Evolutionary conservation across 108 stramenopile genomes (phyloP), one percentile per base, ranked within the genome.

Genomic region (Epithemia pelagica): DNA sequence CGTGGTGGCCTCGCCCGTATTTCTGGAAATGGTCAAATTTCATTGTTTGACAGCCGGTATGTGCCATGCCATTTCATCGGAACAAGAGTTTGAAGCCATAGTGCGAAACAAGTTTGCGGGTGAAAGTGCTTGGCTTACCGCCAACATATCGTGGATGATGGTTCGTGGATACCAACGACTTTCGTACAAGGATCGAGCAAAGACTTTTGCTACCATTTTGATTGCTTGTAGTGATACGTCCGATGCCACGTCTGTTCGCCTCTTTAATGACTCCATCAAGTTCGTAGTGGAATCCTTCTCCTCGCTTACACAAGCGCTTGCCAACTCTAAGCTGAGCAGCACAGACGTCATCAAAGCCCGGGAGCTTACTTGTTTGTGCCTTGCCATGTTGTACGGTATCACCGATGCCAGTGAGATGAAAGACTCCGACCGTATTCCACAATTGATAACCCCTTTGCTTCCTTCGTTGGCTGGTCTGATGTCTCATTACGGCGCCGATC

Each of bases 401-500:
- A 84, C 86, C 22, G 73, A 77, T 37, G 84, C 86, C 32, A 81
- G 88, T 53, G 88, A 90, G 64, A 91, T 94, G 81, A 74, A 74
- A 20, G 74, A 81, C 54, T 70, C 83, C 0, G 89, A 89, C 58
- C 72, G 88, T 30, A 79, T 94, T 55, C 84, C 92, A 29, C 72
- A 70, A 29, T 95, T 95, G 62, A 33, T 95, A 22, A 78, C 90
- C 33, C 89, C 87, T 18, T 76, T 74, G 28, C 71, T 95, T 0
- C 78, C 85, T 8, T 78, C 86, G 28, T 61, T 95, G 52, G 86
- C 94, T 25, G 89, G 81, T 29, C 66, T 91, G 46, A 90, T 95
- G 90, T 53, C 70, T 15, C 81, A 69, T 46, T 89, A 84, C 70
- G 89, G 82, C 56, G 71, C 82, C 30, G 89, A 92, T 67, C 72